A percentile compares a stretch with the other conserved stretches of the same genome.
phyloP scores from a whole-genome alignment of 2,329 filamentous ascomycete genomes.

The Colletotrichum musicola region DNA sequence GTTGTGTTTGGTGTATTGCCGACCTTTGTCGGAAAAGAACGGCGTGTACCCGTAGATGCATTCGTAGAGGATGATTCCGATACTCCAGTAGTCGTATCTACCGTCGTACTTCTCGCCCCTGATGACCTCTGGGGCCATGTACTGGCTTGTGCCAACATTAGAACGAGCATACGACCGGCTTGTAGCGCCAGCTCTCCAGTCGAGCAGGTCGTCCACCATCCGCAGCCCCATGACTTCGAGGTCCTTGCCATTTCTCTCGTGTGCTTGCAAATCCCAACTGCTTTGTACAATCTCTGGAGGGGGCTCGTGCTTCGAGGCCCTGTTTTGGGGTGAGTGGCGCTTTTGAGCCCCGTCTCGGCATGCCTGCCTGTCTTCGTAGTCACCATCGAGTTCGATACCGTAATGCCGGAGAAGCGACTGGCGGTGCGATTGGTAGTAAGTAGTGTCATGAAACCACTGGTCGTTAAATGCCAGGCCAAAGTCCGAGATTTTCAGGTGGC shows the following conservation, averaged over 20 bases:
- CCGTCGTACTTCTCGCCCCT: conserved; percentile 87
- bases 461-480: conserved; percentile 97
- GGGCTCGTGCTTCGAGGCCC: conserved; percentile 37
- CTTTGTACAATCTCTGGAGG: conserved; percentile 44
- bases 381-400: conserved; percentile 79
- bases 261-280: conserved; percentile 13
- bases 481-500: conserved; percentile 95
- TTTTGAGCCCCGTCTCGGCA: neutral
- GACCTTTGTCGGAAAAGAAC: conserved; percentile 82
- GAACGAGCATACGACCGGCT: conserved; percentile 83
- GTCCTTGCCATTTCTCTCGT: no score
- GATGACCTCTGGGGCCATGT: conserved; percentile 97
- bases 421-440: conserved; percentile 87
- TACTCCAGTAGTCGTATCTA: conserved; percentile 96
- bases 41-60: conserved; percentile 94
- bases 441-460: conserved; percentile 91
- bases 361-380: conserved; percentile 71
- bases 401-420: conserved; percentile 83
- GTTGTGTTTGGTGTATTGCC: conserved; percentile 86
- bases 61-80: conserved; percentile 94
- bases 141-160: conserved; percentile 94
- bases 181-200: conserved; percentile 77
- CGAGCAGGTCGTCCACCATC: conserved; percentile 65
- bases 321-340: conserved; percentile 18
- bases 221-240: conserved; percentile 46